Evolutionary conservation across 176 grass and related monocot genomes (phyloP), one percentile per base, ranked within the genome.

Genomic region (Hsuehochloa calcarea): DNA sequence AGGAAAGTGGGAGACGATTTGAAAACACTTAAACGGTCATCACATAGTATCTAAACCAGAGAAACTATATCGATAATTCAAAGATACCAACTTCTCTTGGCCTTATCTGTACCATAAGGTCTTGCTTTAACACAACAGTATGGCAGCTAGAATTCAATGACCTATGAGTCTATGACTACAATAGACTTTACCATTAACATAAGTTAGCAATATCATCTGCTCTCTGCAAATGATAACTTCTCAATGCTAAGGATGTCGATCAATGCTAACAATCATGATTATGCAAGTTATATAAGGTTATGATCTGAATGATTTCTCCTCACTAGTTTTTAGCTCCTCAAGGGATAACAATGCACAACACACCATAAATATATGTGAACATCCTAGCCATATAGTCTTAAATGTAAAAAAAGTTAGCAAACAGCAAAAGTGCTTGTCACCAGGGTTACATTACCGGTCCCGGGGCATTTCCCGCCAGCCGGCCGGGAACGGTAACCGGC

Each of bases 1-100:
- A 81, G 45, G 65, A 84, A 68, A 83, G 40, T 38, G 14, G 43
- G 63, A 51, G 34, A 75, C 62, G 20, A 61, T 85, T 68, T 80
- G n/a, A 17, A 66, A 72, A 79, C 16, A n/a, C 22, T 84, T 37
- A 84, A 73, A 73, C 20, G 6, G 26, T 73, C 61, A 56, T 38
- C 26, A 34, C 38, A 74, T 50, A 68, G 44, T 50, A 75, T 82
- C 9, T 44, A 64, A 87, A 68, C 63, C 38, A 67, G 31, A 41
- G 15, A 75, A 29, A 74, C 3, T 55, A 65, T 35, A 13, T 52
- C 6, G 15, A n/a, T 73, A 35, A 68, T 51, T 14, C 44, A 35
- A 82, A 61, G 20, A 79, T 25, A 63, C 5, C 6, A 71, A 52
- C 66, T 80, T 80, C 1, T 64, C 34, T 11, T 68, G 63, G n/a